phyloP scores from a whole-genome alignment of 805 yeast species.

The Candida alai region DNA sequence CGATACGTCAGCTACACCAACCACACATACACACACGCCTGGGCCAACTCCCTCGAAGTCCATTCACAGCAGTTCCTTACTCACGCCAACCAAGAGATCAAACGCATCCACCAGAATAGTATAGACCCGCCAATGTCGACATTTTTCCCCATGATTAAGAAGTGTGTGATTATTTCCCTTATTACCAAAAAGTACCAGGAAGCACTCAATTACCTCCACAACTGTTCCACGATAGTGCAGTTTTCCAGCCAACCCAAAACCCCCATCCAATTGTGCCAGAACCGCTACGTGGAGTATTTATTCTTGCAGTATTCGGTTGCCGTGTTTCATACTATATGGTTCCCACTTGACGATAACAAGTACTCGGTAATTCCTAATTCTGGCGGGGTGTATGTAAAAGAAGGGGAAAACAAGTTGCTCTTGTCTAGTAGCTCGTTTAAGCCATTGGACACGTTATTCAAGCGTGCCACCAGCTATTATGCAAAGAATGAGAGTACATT shows the following conservation, averaged over 20 bases:
- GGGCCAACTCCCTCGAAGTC: no score
- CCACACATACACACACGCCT: no score
- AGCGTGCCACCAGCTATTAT: conserved; percentile 21
- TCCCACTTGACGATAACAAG: conserved; percentile 8
- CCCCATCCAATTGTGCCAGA: conserved; percentile 16
- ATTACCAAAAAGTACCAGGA: conserved; percentile 18
- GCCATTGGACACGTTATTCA: conserved; percentile 16
- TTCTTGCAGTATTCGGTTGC: conserved; percentile 22
- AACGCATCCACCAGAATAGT: no score
- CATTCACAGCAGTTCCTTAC: no score
- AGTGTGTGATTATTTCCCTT: conserved; percentile 9
- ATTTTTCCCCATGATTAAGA: no score
- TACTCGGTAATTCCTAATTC: conserved; percentile 16
- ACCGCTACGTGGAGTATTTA: conserved; percentile 25
- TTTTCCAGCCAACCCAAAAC: conserved; percentile 24
- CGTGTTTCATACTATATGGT: conserved; percentile 15
- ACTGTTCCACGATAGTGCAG: conserved; percentile 15
- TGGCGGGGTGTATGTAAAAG: conserved; percentile 5
- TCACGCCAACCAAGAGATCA: no score
- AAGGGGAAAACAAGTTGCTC: conserved; percentile 1
- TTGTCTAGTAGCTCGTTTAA: conserved; percentile 10
- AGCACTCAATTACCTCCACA: conserved; percentile 16
- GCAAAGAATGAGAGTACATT: conserved; percentile 18
- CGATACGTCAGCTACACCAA: background rate
- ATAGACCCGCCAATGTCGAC: no score